phyloP scores from a whole-genome alignment of 2,329 filamentous ascomycete species.

The Alternaria ethzedia region DNA sequence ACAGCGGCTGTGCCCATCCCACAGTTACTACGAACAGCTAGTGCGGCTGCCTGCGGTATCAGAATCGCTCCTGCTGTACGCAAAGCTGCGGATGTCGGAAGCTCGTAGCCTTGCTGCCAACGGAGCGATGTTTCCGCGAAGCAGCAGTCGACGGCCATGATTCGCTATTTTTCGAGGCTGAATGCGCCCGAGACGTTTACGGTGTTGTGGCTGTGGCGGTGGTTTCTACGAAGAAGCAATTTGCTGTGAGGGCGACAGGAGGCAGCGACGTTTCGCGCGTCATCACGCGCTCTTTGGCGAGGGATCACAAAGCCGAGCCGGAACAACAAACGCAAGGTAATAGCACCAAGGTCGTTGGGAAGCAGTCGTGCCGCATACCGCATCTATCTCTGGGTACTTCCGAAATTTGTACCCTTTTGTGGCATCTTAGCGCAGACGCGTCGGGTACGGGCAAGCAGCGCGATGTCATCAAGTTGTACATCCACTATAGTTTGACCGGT shows the following conservation, averaged over 20 bases:
- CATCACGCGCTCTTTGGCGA: background rate
- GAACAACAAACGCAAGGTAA: background rate
- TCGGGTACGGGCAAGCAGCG: background rate
- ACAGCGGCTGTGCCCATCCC: background rate
- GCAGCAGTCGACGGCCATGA: background rate
- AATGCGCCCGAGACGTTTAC: background rate
- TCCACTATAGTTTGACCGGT: background rate
- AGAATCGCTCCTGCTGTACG: background rate
- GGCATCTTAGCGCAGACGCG: background rate
- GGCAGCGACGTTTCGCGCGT: conserved; percentile 3
- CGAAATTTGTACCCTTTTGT: background rate
- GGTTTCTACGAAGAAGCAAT: background rate
- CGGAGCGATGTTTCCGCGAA: background rate
- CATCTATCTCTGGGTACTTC: background rate
- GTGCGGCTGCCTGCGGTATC: background rate
- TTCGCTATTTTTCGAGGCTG: background rate
- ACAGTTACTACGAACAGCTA: background rate
- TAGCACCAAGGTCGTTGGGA: background rate
- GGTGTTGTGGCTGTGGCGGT: background rate
- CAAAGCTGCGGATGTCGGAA: background rate
- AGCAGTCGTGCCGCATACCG: background rate
- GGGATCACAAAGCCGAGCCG: background rate
- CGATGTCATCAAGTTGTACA: background rate
- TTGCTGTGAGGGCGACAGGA: background rate
- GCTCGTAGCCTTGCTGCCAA: background rate